Conservation (phyloP, 2,329 filamentous ascomycete genomes). For the Arthrinium phaeospermum region DNA sequence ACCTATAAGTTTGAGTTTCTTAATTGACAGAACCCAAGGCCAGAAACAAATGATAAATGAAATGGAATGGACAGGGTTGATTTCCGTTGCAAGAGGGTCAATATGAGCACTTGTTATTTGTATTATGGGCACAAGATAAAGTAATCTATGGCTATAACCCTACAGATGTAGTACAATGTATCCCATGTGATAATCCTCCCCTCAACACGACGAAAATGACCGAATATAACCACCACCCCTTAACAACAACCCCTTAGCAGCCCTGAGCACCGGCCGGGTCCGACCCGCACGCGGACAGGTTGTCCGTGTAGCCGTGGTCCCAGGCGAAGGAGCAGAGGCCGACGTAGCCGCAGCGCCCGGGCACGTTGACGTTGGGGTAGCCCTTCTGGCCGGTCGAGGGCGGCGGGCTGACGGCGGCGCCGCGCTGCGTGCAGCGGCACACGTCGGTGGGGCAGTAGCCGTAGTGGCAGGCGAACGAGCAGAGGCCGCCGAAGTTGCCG, state of each 20-base stretch:
- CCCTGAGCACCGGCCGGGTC: slow-evolving; percentile 22
- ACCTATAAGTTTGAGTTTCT: neutral
- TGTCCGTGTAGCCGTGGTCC: slow-evolving; percentile 27
- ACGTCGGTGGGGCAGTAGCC: slow-evolving; percentile 37
- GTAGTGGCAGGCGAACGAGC: slow-evolving; percentile 34
- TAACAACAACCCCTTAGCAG: neutral
- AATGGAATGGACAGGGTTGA: neutral
- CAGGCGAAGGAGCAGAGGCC: slow-evolving; percentile 30
- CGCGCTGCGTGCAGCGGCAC: slow-evolving; percentile 32
- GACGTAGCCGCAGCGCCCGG: slow-evolving; percentile 27
- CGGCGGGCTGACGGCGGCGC: slow-evolving; percentile 22
- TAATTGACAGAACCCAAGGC: neutral
- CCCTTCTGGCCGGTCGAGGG: slow-evolving; percentile 24
- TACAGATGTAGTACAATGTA: neutral
- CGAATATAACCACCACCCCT: too few relatives aligned
- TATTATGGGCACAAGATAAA: neutral
- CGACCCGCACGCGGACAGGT: slow-evolving; percentile 23
- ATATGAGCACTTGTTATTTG: too few relatives aligned
- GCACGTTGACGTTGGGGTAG: slow-evolving; percentile 26
- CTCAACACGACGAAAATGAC: neutral
- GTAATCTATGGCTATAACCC: neutral
- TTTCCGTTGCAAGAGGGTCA: neutral
- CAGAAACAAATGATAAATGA: neutral
- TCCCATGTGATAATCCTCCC: neutral
- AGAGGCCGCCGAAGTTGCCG: slow-evolving; percentile 32